phyloP scores from a whole-genome alignment of 768 basidiomycete species.

The Sporobolomyces roseus region DNA sequence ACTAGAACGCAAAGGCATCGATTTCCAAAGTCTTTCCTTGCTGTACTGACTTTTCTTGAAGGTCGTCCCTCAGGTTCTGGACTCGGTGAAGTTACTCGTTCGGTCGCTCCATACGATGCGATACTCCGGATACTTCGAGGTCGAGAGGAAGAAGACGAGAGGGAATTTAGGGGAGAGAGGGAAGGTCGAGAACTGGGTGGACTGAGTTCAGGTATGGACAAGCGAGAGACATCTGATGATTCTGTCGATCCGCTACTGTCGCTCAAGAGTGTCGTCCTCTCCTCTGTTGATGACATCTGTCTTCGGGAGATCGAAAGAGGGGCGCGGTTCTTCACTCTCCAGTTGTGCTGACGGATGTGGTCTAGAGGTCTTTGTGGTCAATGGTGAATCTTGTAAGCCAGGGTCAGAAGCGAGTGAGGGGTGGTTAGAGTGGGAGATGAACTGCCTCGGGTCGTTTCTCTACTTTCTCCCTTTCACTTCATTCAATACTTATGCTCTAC shows the following conservation, averaged over 20 bases:
- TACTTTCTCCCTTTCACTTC: background rate
- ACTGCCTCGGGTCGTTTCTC: background rate
- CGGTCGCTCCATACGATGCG: constrained; percentile 24
- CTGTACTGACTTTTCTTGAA: background rate
- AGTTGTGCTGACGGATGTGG: too few relatives aligned
- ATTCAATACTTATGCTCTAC: constrained; percentile 35
- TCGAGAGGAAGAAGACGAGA: background rate
- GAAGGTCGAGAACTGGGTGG: background rate
- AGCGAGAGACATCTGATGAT: background rate
- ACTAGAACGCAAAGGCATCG: constrained; percentile 11
- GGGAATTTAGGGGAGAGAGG: background rate
- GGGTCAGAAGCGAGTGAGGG: too few relatives aligned
- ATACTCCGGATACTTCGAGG: constrained; percentile 22
- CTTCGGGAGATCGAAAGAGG: too few relatives aligned
- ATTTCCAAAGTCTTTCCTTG: background rate
- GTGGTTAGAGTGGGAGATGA: too few relatives aligned
- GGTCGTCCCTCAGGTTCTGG: constrained; percentile 8
- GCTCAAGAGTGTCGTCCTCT: too few relatives aligned
- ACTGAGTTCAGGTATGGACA: background rate
- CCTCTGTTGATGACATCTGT: too few relatives aligned
- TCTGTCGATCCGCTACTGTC: too few relatives aligned
- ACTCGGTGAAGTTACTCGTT: background rate
- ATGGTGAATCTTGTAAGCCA: too few relatives aligned
- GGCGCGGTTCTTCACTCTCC: too few relatives aligned
- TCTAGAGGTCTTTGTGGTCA: too few relatives aligned